A percentile compares a stretch with the other conserved stretches of the same genome.
Evolutionary conservation across 441 rosid species (phyloP).

Genomic region (Erodium moschatum): DNA sequence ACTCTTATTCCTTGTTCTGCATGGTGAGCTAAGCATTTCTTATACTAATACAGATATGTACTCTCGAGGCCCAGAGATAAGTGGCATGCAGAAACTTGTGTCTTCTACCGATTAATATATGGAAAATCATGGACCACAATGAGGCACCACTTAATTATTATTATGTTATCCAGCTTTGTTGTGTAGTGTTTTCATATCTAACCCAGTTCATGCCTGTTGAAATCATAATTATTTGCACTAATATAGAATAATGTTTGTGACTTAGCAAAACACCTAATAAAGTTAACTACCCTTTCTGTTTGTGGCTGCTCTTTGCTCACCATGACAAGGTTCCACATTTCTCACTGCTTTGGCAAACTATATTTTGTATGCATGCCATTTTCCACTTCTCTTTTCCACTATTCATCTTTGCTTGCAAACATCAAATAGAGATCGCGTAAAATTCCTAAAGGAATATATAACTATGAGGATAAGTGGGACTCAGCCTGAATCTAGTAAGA

Average conservation of each 20-base stretch:
- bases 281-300: slow-evolving; percentile 7
- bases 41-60: background rate
- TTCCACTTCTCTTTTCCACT: no score
- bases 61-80: slow-evolving; percentile 10
- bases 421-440: no score
- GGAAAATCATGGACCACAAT: slow-evolving; percentile 25
- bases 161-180: slow-evolving; percentile 13
- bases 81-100: slow-evolving; percentile 20
- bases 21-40: background rate
- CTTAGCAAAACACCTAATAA: slow-evolving; percentile 17
- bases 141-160: slow-evolving; percentile 18
- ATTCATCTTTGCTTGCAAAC: no score
- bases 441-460: no score
- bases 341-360: background rate
- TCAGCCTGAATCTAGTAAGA: no score
- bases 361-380: background rate
- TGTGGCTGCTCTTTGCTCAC: background rate
- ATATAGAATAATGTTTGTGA: background rate
- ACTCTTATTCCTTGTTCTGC: background rate
- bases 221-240: slow-evolving; percentile 8
- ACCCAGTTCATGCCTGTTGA: slow-evolving; percentile 22
- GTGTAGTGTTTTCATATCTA: slow-evolving; percentile 23
- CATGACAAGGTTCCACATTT: slow-evolving; percentile 3
- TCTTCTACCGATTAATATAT: slow-evolving; percentile 20
- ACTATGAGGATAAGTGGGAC: no score